A percentile compares a stretch with the other conserved stretches of the same genome.
Conservation (phyloP, 106 monocot species). For the Phalaenopsis equestris region DNA sequence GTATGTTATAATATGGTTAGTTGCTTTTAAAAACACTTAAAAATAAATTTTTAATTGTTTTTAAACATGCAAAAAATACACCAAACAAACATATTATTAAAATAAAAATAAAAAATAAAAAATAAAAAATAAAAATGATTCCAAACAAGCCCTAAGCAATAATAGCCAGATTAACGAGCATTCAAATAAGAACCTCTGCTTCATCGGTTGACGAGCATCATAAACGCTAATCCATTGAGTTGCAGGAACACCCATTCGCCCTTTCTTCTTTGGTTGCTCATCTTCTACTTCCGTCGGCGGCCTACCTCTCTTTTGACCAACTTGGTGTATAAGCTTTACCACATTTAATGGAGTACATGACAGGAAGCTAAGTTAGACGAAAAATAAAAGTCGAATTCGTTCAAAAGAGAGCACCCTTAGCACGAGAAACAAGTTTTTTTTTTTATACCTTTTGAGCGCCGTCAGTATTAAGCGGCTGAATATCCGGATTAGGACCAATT, state of each 20-base stretch:
- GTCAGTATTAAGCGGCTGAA: constrained; percentile 80
- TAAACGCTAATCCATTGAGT: constrained; percentile 94
- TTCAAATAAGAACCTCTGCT: constrained; percentile 54
- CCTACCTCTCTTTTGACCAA: constrained; percentile 91
- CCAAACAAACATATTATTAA: too few relatives aligned
- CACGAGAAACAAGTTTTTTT: neutral
- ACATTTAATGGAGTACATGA: neutral
- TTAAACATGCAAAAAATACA: too few relatives aligned
- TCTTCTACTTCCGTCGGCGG: constrained; percentile 62
- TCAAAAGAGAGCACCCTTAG: neutral
- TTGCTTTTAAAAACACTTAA: too few relatives aligned
- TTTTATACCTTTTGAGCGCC: constrained; percentile 78
- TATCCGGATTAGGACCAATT: constrained; percentile 70
- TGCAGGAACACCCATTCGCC: constrained; percentile 83
- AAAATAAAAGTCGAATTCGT: neutral
- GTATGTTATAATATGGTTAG: too few relatives aligned
- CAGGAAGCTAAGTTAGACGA: neutral
- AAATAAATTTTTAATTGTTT: too few relatives aligned
- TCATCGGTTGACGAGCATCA: constrained; percentile 86
- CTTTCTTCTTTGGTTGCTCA: constrained; percentile 82
- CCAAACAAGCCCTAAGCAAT: too few relatives aligned
- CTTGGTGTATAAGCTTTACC: constrained; percentile 62
- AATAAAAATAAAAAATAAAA: too few relatives aligned
- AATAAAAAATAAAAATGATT: too few relatives aligned
- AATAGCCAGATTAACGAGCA: neutral